A percentile compares a stretch with the other conserved stretches of the same genome.
These are phyloP conservation scores for Pythium chondricola DNA, from an alignment of 352 stramenopile genomes.

Conservation along the genomic window DNA sequence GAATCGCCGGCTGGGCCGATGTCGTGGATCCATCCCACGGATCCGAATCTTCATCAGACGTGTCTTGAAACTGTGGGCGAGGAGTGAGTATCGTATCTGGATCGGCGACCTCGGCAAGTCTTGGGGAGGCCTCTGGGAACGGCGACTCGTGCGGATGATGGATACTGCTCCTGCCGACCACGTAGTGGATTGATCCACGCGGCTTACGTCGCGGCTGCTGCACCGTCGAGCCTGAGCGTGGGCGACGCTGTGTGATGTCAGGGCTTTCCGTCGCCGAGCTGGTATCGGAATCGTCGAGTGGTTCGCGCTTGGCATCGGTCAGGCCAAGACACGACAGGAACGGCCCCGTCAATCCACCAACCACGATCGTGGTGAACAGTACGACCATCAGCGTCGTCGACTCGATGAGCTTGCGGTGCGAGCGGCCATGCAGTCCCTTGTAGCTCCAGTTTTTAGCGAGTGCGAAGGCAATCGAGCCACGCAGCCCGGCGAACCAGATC, in stretches of 20 bases:
- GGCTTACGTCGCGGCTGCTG: slow-evolving; percentile 21
- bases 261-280: slow-evolving; percentile 18
- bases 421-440: slow-evolving; percentile 52
- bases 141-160: slow-evolving; percentile 17
- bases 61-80: slow-evolving; percentile 65
- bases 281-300: slow-evolving; percentile 12
- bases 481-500: slow-evolving; percentile 91
- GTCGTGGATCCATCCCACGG: slow-evolving; percentile 9
- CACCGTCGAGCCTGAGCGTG: not conserved
- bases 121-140: slow-evolving; percentile 4
- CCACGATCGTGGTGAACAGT: slow-evolving; percentile 80
- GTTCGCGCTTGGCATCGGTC: slow-evolving; percentile 17
- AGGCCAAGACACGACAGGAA: slow-evolving; percentile 51
- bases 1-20: slow-evolving; percentile 21
- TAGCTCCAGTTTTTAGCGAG: slow-evolving; percentile 85
- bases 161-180: slow-evolving; percentile 31
- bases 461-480: slow-evolving; percentile 91
- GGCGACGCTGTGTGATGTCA: slow-evolving; percentile 13
- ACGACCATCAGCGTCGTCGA: slow-evolving; percentile 86
- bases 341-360: slow-evolving; percentile 70
- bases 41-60: slow-evolving; percentile 40
- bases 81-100: slow-evolving; percentile 49
- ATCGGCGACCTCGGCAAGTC: slow-evolving; percentile 17
- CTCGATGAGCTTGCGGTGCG: slow-evolving; percentile 76
- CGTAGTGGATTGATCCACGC: slow-evolving; percentile 48